Percentiles rank a stretch among this genome's conserved stretches.
Conservation (phyloP, 106 monocot species). For the Dendrobium chrysotoxum region DNA sequence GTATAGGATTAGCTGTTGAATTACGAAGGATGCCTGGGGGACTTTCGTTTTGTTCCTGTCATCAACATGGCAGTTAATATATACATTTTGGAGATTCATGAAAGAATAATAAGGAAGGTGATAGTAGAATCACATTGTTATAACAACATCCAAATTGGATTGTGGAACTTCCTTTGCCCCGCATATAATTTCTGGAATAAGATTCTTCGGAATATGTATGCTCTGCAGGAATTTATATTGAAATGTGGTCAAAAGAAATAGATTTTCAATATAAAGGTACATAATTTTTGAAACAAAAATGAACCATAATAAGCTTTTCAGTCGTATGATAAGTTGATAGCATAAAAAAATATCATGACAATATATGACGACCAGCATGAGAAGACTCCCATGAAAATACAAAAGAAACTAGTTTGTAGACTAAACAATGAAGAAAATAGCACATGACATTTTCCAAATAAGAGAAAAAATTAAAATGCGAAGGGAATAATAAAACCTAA, state of each 20-base stretch:
- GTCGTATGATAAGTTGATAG: too few relatives aligned
- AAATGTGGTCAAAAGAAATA: neutral
- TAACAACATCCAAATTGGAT: constrained; percentile 33
- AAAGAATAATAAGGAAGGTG: neutral
- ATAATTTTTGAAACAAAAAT: neutral
- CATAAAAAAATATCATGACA: neutral
- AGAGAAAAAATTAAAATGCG: neutral
- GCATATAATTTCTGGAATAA: constrained; percentile 12
- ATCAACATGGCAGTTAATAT: neutral
- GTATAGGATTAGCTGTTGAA: constrained; percentile 53
- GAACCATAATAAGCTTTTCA: neutral
- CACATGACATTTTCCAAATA: neutral
- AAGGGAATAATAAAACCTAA: neutral
- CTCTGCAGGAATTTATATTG: constrained; percentile 11
- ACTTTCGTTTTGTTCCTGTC: constrained; percentile 74
- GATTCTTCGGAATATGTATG: constrained; percentile 14
- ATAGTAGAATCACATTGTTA: constrained; percentile 19
- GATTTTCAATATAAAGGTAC: neutral
- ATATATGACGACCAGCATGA: neutral
- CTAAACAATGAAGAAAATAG: neutral
- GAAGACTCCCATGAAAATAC: neutral
- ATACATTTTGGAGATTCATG: neutral
- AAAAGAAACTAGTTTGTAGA: neutral
- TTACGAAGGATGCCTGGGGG: constrained; percentile 66
- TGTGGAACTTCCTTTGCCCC: constrained; percentile 16